phyloP scores from a whole-genome alignment of 169 alveolate genomes.

The Plasmodium yoelii region DNA sequence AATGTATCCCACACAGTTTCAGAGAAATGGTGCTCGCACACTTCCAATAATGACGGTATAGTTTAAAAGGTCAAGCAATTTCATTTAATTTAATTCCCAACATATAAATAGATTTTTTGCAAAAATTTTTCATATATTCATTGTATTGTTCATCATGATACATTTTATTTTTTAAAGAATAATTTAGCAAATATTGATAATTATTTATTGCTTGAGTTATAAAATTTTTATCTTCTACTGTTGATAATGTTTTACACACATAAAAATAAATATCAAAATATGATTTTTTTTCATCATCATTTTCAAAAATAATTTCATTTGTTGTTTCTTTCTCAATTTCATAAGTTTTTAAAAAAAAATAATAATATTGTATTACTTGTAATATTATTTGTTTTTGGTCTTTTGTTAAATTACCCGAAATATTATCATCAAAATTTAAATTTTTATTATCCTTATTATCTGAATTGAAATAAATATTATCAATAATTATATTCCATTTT shows the following conservation, averaged over 20 bases:
- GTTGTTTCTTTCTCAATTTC: conserved; percentile 6
- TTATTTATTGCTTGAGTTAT: conserved; percentile 36
- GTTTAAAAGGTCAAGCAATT: background rate
- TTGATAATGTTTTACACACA: conserved; percentile 67
- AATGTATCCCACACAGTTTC: background rate
- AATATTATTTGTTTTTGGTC: conserved; percentile 35
- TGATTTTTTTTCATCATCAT: conserved; percentile 67
- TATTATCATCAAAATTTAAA: conserved; percentile 46
- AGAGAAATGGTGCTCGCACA: too few species aligned
- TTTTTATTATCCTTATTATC: conserved; percentile 11
- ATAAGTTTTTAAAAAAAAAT: conserved; percentile 58
- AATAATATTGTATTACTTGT: conserved; percentile 38
- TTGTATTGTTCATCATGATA: conserved; percentile 55
- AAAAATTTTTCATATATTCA: conserved; percentile 44
- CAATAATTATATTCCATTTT: conserved; percentile 45
- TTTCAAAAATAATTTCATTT: conserved; percentile 26
- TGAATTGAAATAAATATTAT: conserved; percentile 40
- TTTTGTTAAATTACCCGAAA: conserved; percentile 14
- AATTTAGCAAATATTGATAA: conserved; percentile 36
- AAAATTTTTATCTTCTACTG: conserved; percentile 49
- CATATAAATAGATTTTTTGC: conserved; percentile 47
- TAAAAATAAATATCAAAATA: conserved; percentile 71
- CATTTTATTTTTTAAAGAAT: conserved; percentile 64
- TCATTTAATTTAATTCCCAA: conserved; percentile 24
- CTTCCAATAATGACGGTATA: too few species aligned